Base-by-base conservation (phyloP, 345 rosid genomes). In the Rhizophora apiculata region DNA sequence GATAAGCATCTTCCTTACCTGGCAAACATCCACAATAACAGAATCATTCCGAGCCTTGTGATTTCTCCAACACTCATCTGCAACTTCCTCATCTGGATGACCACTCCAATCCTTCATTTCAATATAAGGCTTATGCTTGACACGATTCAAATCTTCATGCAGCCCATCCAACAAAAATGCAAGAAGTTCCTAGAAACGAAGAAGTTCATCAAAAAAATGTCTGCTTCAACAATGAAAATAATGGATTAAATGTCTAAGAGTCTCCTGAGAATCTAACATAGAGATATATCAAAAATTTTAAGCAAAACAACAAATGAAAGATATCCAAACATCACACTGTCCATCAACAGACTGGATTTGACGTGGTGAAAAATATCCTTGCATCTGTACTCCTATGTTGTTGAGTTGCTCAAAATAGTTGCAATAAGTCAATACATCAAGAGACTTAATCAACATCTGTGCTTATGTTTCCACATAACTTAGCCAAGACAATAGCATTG, bases 41-140 rank as follows among this genome's bases (percentile, higher is more conserved):
- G 98, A 94, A 76, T 94, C 97, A 76, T 94, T 94, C 64, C 97
- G 84, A 55, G 98, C 90, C 82, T 87, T 91, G 80, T 94, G 95
- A 81, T 89, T 82, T 72, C 78, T 87, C 98, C 97, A 94, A 73
- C 85, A 81, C 81, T 89, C 93, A 63, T 84, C 85, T 20, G 98
- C 97, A 80, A 94, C 92, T 84, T 88, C 97, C 75, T 80, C 84
- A 72, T 94, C 98, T 58, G 87, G 95, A 34, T 81, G 90, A 73
- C 91, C 85, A 70, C 78, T 86, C 69, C 89, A 84, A 78, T 89
- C 96, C 77, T 87, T 94, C 78, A 82, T 86, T 81, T 94, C 97
- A 74, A 88, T 81, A 58, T 94, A 94, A 80, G 97, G 93, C 80
- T 91, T 89, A 76, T 70, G 80, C 72, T 89, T 91, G 60, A 90